phyloP scores from a whole-genome alignment of 441 rosid species.

The Brassica hybrid region DNA sequence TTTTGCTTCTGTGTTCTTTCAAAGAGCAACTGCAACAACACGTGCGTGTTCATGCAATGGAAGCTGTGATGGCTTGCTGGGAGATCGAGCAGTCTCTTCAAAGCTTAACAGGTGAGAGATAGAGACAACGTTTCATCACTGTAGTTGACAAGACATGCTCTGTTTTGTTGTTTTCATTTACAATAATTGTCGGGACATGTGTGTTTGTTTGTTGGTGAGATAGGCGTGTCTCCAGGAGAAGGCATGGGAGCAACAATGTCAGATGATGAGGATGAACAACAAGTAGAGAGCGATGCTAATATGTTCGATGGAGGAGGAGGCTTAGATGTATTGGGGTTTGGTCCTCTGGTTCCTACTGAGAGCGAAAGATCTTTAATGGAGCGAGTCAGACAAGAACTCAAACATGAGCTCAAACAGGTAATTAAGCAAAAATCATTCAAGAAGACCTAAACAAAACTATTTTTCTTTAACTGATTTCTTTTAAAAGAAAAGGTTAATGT shows the following conservation, averaged over 20 bases:
- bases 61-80: constrained; percentile 99
- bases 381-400: constrained; percentile 92
- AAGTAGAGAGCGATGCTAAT: constrained; percentile 84
- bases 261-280: constrained; percentile 95
- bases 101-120: constrained; percentile 81
- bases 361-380: constrained; percentile 97
- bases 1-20: constrained; percentile 89
- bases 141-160: neutral
- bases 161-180: neutral
- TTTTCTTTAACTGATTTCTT: neutral
- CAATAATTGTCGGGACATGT: neutral
- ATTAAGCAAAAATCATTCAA: neutral
- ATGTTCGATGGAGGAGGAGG: constrained; percentile 71
- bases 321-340: constrained; percentile 92
- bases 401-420: constrained; percentile 98
- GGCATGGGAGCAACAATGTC: constrained; percentile 99
- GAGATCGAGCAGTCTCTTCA: constrained; percentile 98
- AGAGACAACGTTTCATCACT: neutral
- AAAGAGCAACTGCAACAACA: constrained; percentile 99
- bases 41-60: constrained; percentile 99
- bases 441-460: neutral
- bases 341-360: constrained; percentile 95
- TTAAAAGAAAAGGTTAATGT: too few species aligned
- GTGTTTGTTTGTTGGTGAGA: constrained; percentile 29
- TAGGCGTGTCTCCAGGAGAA: constrained; percentile 97